Conservation (phyloP, 495 filamentous ascomycete species). For the Penicillium odoratum region DNA sequence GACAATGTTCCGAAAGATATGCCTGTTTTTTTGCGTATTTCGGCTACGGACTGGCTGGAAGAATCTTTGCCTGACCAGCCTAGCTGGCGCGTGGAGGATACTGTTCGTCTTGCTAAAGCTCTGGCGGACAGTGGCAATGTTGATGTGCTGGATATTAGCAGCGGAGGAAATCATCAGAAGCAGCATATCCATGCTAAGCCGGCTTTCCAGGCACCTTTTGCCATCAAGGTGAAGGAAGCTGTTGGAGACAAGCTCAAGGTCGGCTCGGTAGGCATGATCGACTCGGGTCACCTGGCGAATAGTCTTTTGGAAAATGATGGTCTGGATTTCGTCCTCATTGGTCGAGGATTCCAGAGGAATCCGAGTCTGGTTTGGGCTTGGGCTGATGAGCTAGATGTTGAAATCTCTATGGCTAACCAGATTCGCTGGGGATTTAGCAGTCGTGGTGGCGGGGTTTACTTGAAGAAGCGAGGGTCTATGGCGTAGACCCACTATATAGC, state of each 20-base stretch:
- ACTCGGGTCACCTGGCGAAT: conserved; percentile 56
- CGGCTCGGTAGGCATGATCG: conserved; percentile 62
- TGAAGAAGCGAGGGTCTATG: conserved; percentile 14
- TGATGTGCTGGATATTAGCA: conserved; percentile 65
- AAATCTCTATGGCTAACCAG: conserved; percentile 65
- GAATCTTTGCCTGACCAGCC: conserved; percentile 42
- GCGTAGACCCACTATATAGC: background rate
- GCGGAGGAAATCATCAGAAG: conserved; percentile 55
- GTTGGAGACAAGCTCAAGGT: conserved; percentile 59
- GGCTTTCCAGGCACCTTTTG: conserved; percentile 64
- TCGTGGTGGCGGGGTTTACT: conserved; percentile 26
- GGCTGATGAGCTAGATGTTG: conserved; percentile 65
- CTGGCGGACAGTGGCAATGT: conserved; percentile 54
- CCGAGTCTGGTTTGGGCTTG: conserved; percentile 66
- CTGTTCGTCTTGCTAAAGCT: conserved; percentile 51
- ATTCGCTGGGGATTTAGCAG: conserved; percentile 57
- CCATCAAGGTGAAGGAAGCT: conserved; percentile 57
- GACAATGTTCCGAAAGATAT: conserved; percentile 56
- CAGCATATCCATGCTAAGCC: conserved; percentile 57
- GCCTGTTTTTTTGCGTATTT: conserved; percentile 66
- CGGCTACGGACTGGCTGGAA: conserved; percentile 61
- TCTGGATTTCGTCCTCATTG: conserved; percentile 61
- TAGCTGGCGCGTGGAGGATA: conserved; percentile 58
- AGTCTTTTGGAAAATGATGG: conserved; percentile 52
- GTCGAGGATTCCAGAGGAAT: conserved; percentile 69